Evolutionary conservation across 768 basidiomycete genomes (phyloP), one percentile per base, ranked within the genome.

Genomic region (Podaxis sp.): DNA sequence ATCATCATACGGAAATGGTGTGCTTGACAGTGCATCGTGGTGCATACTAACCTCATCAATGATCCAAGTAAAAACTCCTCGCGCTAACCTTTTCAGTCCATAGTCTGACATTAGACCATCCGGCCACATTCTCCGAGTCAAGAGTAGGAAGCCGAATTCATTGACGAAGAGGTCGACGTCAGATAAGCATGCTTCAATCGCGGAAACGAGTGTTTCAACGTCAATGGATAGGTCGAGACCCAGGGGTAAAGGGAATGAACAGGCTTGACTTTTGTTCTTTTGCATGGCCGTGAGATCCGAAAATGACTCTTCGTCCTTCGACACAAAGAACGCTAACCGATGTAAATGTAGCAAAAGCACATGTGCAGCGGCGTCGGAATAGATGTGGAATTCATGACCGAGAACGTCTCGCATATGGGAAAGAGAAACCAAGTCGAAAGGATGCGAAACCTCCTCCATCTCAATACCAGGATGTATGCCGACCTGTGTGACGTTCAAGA

Each of bases 131-230:
- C 85, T 80, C 57, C 85, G 79, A 4, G 77, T 74, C n/a, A 94
- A 74, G 14, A 93, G 73, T 6, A 91, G 70, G 59, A 93, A 81
- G 1, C 87, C 91, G 38, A 80, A 76, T 71, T 94, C 92, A 65
- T 91, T 90, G 27, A 86, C 77, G 2, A 87, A 82, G 28, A 94
- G 74, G 70, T 92, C 86, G 25, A 91, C 68, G 65, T 91, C 89
- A 4, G 77, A 74, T 23, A 94, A 74, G 65, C 86, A 88, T 4
- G 82, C 81, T 68, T 92, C 91, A 27, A 92, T 82, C 4, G 88
- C 79, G 5, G 84, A 79, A 18, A 91, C 82, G 28, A 94, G 75
- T 0, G 79, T 82, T 66, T 93, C 91, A 5, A 93, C 89, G 50
- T 86, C 84, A 16, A 79, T 77, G 1, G 90, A 88, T 11, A 86